Evolutionary conservation across 768 basidiomycete genomes (phyloP).

Genomic region (Lentinula boryana): DNA sequence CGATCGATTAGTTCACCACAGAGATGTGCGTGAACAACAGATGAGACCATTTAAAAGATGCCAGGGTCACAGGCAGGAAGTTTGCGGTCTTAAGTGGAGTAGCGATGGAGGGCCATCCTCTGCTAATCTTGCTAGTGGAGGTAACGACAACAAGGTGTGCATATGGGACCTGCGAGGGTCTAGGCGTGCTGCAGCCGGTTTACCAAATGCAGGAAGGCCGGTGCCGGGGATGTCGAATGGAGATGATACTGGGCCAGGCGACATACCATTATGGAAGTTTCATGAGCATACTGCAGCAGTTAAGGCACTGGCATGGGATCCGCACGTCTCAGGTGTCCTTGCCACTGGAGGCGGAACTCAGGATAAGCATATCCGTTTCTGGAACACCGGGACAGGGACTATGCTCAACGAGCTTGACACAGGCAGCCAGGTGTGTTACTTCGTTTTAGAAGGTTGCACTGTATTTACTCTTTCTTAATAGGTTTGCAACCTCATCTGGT

Average conservation of each 20-base stretch:
- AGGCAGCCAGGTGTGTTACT: constrained; percentile 77
- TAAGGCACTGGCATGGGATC: constrained; percentile 98
- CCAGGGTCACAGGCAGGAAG: constrained; percentile 83
- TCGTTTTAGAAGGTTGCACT: background rate
- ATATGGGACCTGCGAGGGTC: constrained; percentile 89
- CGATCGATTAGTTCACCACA: constrained; percentile 86
- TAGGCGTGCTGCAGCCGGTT: constrained; percentile 31
- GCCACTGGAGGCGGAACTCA: constrained; percentile 98
- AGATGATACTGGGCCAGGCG: constrained; percentile 31
- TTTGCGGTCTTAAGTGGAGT: constrained; percentile 95
- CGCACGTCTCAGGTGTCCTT: constrained; percentile 84
- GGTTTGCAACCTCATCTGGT: constrained; percentile 99
- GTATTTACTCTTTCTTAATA: constrained; percentile 21
- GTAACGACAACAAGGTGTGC: constrained; percentile 98
- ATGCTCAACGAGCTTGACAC: constrained; percentile 89
- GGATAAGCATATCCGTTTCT: constrained; percentile 96
- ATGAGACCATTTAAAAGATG: constrained; percentile 64
- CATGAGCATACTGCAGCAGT: constrained; percentile 97
- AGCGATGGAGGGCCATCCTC: constrained; percentile 32
- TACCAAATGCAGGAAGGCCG: constrained; percentile 17
- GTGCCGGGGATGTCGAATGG: constrained; percentile 16
- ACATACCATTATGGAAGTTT: constrained; percentile 85
- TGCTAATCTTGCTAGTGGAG: constrained; percentile 82
- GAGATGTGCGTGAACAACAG: constrained; percentile 77
- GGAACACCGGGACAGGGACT: constrained; percentile 86